Conservation (phyloP, 345 rosid species). For the Citrus cavaleriei region DNA sequence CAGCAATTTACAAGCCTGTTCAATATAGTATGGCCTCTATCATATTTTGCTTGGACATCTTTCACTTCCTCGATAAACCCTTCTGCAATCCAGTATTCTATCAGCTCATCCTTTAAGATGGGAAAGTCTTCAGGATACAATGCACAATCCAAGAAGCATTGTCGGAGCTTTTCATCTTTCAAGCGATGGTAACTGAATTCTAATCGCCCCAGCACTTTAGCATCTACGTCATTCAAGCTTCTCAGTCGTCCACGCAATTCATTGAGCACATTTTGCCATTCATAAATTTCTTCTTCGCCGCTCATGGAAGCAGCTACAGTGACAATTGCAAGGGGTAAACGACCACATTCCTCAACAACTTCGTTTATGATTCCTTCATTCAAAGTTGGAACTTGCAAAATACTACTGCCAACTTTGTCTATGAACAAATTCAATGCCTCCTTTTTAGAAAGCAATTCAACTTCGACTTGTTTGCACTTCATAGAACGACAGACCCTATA, state of each 20-base stretch:
- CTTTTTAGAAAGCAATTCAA: not conserved
- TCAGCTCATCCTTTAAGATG: not conserved
- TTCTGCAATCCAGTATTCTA: not conserved
- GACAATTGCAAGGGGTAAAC: slow-evolving; percentile 14
- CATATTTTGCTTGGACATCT: too few relatives aligned
- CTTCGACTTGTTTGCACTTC: not conserved
- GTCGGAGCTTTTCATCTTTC: too few relatives aligned
- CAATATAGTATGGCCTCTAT: too few relatives aligned
- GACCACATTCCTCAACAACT: not conserved
- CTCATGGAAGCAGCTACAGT: slow-evolving; percentile 9
- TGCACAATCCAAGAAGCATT: too few relatives aligned
- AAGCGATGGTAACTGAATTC: too few relatives aligned
- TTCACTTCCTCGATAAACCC: too few relatives aligned
- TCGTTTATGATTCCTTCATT: not conserved
- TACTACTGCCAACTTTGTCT: not conserved
- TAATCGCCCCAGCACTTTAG: not conserved
- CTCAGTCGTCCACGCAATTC: not conserved
- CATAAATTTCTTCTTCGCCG: not conserved
- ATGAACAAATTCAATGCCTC: too few relatives aligned
- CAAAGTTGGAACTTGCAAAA: not conserved
- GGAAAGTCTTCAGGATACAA: too few relatives aligned
- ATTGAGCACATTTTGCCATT: slow-evolving; percentile 12
- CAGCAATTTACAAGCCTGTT: too few relatives aligned
- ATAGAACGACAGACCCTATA: not conserved
- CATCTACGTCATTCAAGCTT: too few relatives aligned